A percentile compares a stretch with the other conserved stretches of the same genome.
phyloP scores from a whole-genome alignment of 768 basidiomycete genomes.

The Asterophora lycoperdoides region DNA sequence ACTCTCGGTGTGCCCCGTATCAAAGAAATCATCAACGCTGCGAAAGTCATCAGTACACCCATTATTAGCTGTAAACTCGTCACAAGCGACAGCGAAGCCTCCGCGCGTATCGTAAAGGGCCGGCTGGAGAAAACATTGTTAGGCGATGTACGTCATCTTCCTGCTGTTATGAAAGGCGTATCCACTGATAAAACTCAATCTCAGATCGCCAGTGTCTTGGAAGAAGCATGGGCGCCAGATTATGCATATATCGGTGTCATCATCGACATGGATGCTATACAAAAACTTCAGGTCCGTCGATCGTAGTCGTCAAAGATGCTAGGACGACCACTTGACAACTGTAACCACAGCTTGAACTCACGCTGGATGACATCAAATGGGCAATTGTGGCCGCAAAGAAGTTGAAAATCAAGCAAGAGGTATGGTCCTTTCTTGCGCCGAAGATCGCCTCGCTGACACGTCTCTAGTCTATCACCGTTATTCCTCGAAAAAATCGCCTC shows the following conservation, averaged over 20 bases:
- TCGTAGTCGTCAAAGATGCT: neutral
- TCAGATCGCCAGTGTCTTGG: constrained; percentile 86
- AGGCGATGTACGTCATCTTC: constrained; percentile 66
- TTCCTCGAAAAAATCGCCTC: constrained; percentile 68
- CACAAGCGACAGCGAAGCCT: constrained; percentile 79
- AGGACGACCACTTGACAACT: neutral
- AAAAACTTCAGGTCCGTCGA: constrained; percentile 71
- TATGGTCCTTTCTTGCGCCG: constrained; percentile 21
- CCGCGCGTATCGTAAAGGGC: constrained; percentile 96
- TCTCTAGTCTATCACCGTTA: constrained; percentile 66
- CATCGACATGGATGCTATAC: constrained; percentile 82
- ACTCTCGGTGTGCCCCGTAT: constrained; percentile 99
- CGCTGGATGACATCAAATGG: constrained; percentile 89
- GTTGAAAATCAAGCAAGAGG: constrained; percentile 89
- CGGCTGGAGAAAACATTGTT: constrained; percentile 92
- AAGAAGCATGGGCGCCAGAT: constrained; percentile 93
- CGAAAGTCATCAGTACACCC: constrained; percentile 95
- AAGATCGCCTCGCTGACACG: neutral
- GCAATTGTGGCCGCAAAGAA: constrained; percentile 84
- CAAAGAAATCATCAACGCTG: constrained; percentile 99
- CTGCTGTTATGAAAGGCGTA: neutral
- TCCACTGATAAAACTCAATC: neutral
- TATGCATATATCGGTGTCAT: constrained; percentile 93
- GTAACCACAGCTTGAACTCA: constrained; percentile 73
- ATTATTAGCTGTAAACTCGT: constrained; percentile 97